Percentiles rank a stretch among this genome's conserved stretches.
phyloP scores from a whole-genome alignment of 345 rosid species.

The Clausena lansium region DNA sequence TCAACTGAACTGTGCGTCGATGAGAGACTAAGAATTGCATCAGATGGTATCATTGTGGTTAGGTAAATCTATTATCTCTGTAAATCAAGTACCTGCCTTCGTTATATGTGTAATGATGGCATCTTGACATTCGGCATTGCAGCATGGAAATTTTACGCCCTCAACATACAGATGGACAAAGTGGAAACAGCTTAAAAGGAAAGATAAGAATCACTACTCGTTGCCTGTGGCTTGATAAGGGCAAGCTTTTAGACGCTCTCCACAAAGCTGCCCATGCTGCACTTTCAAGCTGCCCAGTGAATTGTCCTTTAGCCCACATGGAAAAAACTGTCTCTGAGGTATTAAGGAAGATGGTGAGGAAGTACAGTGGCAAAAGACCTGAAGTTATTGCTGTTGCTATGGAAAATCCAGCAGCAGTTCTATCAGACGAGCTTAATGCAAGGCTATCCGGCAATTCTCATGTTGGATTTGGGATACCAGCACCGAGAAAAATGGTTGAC shows the following conservation, averaged over 20 bases:
- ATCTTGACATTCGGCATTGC: conserved; percentile 28
- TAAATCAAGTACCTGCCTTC: conserved; percentile 1
- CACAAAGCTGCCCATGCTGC: conserved; percentile 93
- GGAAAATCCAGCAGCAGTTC: conserved; percentile 77
- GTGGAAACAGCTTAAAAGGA: conserved; percentile 66
- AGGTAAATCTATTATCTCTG: conserved; percentile 46
- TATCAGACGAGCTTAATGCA: conserved; percentile 63
- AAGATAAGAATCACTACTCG: conserved; percentile 93
- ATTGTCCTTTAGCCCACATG: conserved; percentile 82
- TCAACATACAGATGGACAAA: conserved; percentile 34
- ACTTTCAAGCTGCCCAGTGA: conserved; percentile 85
- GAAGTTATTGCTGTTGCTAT: conserved; percentile 83
- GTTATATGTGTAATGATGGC: conserved; percentile 4
- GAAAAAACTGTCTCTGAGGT: conserved; percentile 88
- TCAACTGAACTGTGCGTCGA: conserved; percentile 89
- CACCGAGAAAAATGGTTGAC: conserved; percentile 51
- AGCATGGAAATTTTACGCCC: conserved; percentile 96
- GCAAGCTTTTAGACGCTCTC: conserved; percentile 87
- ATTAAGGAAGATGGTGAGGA: conserved; percentile 87
- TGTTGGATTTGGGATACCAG: conserved; percentile 52
- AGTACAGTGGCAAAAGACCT: conserved; percentile 93
- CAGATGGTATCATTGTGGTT: conserved; percentile 91
- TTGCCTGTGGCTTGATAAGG: conserved; percentile 97
- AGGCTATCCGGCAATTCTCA: conserved; percentile 62
- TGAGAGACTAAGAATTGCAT: conserved; percentile 85